Evolutionary conservation across 2,329 filamentous ascomycete species (phyloP), one percentile per base, ranked within the genome.

Genomic region (Cercospora berteroae): DNA sequence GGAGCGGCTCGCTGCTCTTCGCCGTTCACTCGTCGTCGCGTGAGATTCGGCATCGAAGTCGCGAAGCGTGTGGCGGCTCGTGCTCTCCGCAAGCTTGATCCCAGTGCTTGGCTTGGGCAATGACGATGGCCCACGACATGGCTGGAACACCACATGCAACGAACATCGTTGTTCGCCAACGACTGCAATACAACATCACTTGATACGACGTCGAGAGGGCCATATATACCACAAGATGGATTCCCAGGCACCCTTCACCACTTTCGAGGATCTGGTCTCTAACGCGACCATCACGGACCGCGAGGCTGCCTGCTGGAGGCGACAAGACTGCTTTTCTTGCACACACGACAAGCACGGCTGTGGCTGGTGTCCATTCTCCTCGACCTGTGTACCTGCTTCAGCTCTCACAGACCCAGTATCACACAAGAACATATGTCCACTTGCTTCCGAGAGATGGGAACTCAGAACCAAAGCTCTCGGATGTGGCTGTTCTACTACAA

Each of bases 401-500:
- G 79, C 78, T 13, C 76, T 82, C 1, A 75, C 82, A 20, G 75
- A 79, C 1, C 81, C 82, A 1, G 69, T 82, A 12, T 77, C 75
- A 7, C 74, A 77, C 56, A 50, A 78, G 8, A 62, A 71, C 20
- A 69, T 75, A 27, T 79, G 77, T 61, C 77, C 77, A 4, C 69
- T 79, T 7, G 76, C 78, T 48, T 78, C 79, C 63, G 82, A 83
- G 72, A 77, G 81, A 60, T 83, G 80, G 66, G 82, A 83, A 67
- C 75, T 83, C 6, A 78, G 82, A 2, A 83, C 81, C 9, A 73
- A 74, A 18, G 76, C 80, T 5, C 71, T 83, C 0, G 82, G 82
- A 20, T 83, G 82, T 68, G 78, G 80, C 61, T 81, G 81, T 59
- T 83, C 81, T 0, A 83, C 81, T 6, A 81, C 80, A 7, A 83